phyloP scores from a whole-genome alignment of 352 stramenopile species.

The Phytophthora fragariae region DNA sequence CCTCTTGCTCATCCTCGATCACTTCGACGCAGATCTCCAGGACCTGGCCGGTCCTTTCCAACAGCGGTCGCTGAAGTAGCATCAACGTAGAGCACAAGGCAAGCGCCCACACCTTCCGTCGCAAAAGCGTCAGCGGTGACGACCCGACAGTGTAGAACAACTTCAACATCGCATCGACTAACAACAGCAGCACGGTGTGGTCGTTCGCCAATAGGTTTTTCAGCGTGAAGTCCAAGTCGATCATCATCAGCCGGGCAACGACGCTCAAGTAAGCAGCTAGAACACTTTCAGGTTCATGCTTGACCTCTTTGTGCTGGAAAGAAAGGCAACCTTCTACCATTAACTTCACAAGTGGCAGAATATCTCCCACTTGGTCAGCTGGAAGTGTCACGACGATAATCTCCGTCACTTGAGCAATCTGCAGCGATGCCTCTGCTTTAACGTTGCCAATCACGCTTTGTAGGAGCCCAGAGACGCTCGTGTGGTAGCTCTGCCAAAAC shows the following conservation, averaged over 20 bases:
- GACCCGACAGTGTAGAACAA: constrained; percentile 79
- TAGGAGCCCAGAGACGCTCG: constrained; percentile 49
- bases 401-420: constrained; percentile 61
- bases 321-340: constrained; percentile 59
- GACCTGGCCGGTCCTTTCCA: constrained; percentile 73
- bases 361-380: constrained; percentile 47
- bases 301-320: constrained; percentile 48
- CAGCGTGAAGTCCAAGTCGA: constrained; percentile 56
- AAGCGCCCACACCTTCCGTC: constrained; percentile 78
- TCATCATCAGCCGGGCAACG: constrained; percentile 57
- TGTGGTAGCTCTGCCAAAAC: constrained; percentile 81
- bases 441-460: constrained; percentile 67
- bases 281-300: constrained; percentile 64
- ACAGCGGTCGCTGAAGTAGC: constrained; percentile 43
- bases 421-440: constrained; percentile 70
- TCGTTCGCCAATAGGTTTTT: constrained; percentile 55
- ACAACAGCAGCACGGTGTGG: constrained; percentile 38
- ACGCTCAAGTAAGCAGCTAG: constrained; percentile 73
- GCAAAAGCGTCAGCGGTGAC: constrained; percentile 60
- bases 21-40: constrained; percentile 73
- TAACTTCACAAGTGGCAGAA: constrained; percentile 42
- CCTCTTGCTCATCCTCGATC: constrained; percentile 71
- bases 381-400: constrained; percentile 47
- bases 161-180: constrained; percentile 70
- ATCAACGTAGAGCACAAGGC: constrained; percentile 56